A percentile compares a stretch with the other conserved stretches of the same genome.
phyloP scores from a whole-genome alignment of 352 stramenopile genomes.

The Phytopythium cucurbitacearum region DNA sequence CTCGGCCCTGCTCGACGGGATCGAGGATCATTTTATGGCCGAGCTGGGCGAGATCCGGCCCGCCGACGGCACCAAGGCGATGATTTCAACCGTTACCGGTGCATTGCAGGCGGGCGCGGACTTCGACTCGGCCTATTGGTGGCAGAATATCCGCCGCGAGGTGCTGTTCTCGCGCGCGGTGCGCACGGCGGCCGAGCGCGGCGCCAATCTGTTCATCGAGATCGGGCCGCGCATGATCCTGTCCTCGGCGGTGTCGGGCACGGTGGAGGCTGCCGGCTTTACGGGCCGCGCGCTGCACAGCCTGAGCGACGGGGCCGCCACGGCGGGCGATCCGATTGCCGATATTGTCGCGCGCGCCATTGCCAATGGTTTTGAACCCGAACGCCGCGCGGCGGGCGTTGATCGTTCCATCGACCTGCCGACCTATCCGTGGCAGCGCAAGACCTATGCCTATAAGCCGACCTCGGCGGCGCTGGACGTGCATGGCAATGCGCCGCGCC shows the following conservation, averaged over 20 bases:
- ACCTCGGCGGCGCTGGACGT: constrained; percentile 4
- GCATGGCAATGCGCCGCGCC: constrained; percentile 4
- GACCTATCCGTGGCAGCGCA: constrained; percentile 5
- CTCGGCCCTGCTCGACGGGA: constrained; percentile 4
- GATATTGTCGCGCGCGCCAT: constrained; percentile 5
- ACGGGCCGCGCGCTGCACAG: constrained; percentile 4
- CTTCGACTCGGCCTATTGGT: constrained; percentile 5
- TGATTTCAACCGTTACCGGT: constrained; percentile 6
- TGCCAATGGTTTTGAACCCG: constrained; percentile 5
- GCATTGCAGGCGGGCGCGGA: constrained; percentile 4
- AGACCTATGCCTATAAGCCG: constrained; percentile 5
- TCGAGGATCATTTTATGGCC: constrained; percentile 6
- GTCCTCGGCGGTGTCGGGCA: constrained; percentile 4
- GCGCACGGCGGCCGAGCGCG: constrained; percentile 3
- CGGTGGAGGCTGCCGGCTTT: constrained; percentile 4
- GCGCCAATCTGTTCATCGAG: constrained; percentile 5
- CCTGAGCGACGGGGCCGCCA: constrained; percentile 4
- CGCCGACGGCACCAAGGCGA: constrained; percentile 4
- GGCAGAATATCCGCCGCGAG: constrained; percentile 5
- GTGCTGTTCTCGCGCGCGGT: constrained; percentile 4
- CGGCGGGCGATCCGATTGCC: constrained; percentile 4
- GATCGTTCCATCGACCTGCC: constrained; percentile 5
- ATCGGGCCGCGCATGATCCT: constrained; percentile 5
- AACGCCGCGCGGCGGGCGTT: constrained; percentile 4
- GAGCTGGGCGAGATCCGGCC: constrained; percentile 4